A percentile compares a stretch with the other conserved stretches of the same genome.
These are phyloP conservation scores for Linderina pennispora DNA, from an alignment of 192 early-diverging fungal genomes.

Conservation along the genomic window DNA sequence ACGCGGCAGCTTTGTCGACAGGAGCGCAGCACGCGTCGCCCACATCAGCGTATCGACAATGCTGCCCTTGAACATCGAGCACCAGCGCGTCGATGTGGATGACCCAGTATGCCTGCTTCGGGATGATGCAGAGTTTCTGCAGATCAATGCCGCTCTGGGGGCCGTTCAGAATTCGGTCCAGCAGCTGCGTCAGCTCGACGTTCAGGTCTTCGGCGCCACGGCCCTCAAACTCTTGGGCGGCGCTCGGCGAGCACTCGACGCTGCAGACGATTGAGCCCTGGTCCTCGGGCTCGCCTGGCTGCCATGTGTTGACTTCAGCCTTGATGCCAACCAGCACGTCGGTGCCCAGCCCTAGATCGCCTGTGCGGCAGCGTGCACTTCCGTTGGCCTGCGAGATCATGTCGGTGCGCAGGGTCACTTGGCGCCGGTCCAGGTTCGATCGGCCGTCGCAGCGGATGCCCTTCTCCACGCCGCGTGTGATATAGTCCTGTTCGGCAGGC, in stretches of 20 bases:
- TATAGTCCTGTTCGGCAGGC: constrained; percentile 77
- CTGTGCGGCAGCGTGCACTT: constrained; percentile 61
- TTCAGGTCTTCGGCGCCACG: constrained; percentile 77
- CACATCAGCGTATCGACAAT: constrained; percentile 80
- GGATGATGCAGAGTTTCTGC: constrained; percentile 83
- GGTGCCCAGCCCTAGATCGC: constrained; percentile 65
- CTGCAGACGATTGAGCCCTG: constrained; percentile 68
- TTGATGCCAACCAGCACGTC: constrained; percentile 95
- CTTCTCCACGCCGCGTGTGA: constrained; percentile 69
- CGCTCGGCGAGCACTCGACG: constrained; percentile 90
- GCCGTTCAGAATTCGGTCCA: constrained; percentile 74
- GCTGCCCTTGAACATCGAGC: constrained; percentile 83
- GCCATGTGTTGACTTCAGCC: constrained; percentile 70
- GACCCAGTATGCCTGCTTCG: constrained; percentile 84
- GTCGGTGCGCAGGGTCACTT: constrained; percentile 76
- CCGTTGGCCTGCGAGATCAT: constrained; percentile 89
- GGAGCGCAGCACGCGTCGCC: constrained; percentile 82
- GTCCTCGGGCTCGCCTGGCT: constrained; percentile 55
- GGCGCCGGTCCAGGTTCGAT: constrained; percentile 65
- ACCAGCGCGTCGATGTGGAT: constrained; percentile 88
- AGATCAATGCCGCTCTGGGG: constrained; percentile 83
- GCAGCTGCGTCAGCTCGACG: constrained; percentile 75
- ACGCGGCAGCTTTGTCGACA: constrained; percentile 80
- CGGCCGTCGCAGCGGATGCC: constrained; percentile 90
- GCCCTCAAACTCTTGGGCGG: constrained; percentile 74